phyloP scores from a whole-genome alignment of 768 basidiomycete species.

The Amanita jacksonii region DNA sequence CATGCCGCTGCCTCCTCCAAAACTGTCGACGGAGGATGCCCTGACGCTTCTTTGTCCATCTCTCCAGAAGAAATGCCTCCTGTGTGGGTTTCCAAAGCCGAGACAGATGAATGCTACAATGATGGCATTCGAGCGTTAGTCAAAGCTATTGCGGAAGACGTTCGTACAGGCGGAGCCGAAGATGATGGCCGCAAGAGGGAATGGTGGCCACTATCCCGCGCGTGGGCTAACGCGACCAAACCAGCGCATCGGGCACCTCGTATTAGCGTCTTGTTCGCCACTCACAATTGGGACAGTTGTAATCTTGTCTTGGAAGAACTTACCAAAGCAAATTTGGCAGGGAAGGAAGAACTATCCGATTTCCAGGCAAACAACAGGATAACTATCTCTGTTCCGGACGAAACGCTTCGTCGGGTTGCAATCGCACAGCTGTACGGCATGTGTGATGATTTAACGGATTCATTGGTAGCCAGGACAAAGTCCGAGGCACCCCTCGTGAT shows the following conservation, averaged over 20 bases:
- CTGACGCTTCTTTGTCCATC: slow-evolving; percentile 31
- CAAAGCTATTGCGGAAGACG: slow-evolving; percentile 40
- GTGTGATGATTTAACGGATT: slow-evolving; percentile 73
- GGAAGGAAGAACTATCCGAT: slow-evolving; percentile 17
- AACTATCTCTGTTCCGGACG: slow-evolving; percentile 32
- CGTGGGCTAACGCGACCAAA: not conserved
- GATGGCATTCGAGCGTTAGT: slow-evolving; percentile 50
- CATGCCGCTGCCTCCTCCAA: slow-evolving; percentile 23
- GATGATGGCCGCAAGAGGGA: not conserved
- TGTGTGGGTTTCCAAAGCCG: slow-evolving; percentile 57
- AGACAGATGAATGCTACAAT: slow-evolving; percentile 72
- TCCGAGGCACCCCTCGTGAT: slow-evolving; percentile 59
- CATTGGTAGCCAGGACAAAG: slow-evolving; percentile 47
- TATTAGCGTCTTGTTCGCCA: slow-evolving; percentile 74
- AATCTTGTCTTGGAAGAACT: slow-evolving; percentile 53
- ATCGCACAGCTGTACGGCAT: slow-evolving; percentile 87
- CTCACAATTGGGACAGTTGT: slow-evolving; percentile 74
- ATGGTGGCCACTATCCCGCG: not conserved
- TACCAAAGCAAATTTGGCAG: slow-evolving; percentile 44
- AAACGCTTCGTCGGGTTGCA: slow-evolving; percentile 55
- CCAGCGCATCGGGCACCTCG: slow-evolving; percentile 7
- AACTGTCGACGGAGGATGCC: too few relatives aligned
- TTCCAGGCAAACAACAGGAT: slow-evolving; percentile 12
- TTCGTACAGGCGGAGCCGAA: not conserved
- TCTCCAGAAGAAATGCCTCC: slow-evolving; percentile 53